Base-by-base conservation (phyloP, 805 yeast species). In the Blastobotrys attinorum region DNA sequence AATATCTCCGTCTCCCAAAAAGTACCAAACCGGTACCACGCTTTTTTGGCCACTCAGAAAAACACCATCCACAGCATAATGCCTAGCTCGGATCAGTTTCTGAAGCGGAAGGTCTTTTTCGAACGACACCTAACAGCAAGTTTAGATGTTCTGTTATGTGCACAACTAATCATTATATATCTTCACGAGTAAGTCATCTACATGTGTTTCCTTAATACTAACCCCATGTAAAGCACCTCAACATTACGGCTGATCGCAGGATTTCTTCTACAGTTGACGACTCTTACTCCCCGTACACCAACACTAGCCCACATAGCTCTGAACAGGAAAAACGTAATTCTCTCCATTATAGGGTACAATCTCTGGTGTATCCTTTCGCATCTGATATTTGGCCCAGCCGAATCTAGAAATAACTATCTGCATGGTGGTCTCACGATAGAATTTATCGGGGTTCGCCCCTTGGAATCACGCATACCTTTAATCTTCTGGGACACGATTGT, bases 371-470 rank as follows among this genome's bases (percentile, higher is more conserved):
- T 51, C 11, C 18, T 37, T 8, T 15, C 42, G 31, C 56, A 49
- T 44, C 11, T 21, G n/a, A 3, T 47, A 17, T 18, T 39, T 11
- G 42, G 34, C 8, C 46, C 47, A 16, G 50, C 51, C 15, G 29
- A 23, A 22, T 50, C 54, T 3, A 16, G 27, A 16, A 23, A 41
- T 2, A 52, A 49, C 40, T 45, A 45, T 34, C 43, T 51, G 27
- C 56, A 53, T 40, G 56, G 56, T 18, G 47, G 56, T 3, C 44
- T 51, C 18, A 51, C 54, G 4, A 49, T 53, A 8, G 56, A 53
- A 39, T 51, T 53, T 34, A 46, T 53, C 10, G 56, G 56, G 3
- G 48, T 39, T 4, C 33, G 33, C 27, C 50, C 47, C 3, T 37
- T 51, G 31, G 33, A 31, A 3, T 51, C 48, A 13, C 41, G 49